These are phyloP conservation scores for Penicillium fimorum DNA, from an alignment of 495 filamentous ascomycete species.

Conservation along the genomic window DNA sequence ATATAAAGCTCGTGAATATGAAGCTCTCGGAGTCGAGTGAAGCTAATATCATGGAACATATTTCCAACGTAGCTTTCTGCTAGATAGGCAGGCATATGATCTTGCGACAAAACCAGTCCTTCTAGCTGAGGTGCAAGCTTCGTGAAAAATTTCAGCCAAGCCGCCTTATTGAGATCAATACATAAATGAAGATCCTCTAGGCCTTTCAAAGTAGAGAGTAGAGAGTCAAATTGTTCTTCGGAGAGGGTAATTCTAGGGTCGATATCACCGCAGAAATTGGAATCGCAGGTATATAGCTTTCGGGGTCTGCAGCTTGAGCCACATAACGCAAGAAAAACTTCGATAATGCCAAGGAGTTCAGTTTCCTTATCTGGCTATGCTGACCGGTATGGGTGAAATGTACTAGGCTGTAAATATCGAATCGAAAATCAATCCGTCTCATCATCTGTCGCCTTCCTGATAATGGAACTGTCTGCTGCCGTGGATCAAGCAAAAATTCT, in stretches of 20 bases:
- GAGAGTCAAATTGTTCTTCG: conserved; percentile 12
- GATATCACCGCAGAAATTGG: conserved; percentile 14
- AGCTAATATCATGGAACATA: conserved; percentile 7
- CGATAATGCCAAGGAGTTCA: conserved; percentile 13
- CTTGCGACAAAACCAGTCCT: conserved; percentile 11
- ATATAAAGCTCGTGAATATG: conserved; percentile 13
- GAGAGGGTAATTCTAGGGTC: conserved; percentile 11
- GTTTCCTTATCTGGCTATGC: conserved; percentile 7
- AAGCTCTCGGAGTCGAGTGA: conserved; percentile 16
- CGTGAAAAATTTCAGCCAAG: conserved; percentile 10
- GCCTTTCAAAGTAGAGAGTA: conserved; percentile 11
- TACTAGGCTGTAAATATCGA: conserved; percentile 12
- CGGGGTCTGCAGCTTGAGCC: conserved; percentile 12
- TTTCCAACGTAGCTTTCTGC: conserved; percentile 8
- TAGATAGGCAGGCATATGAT: conserved; percentile 5
- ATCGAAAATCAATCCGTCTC: conserved; percentile 12
- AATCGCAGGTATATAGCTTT: conserved; percentile 10
- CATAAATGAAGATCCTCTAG: conserved; percentile 15
- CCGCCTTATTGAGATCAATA: conserved; percentile 13
- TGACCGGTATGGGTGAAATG: not conserved
- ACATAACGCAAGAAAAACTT: conserved; percentile 13
- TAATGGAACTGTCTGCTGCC: conserved; percentile 14
- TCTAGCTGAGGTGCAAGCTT: conserved; percentile 15
- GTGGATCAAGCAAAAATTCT: conserved; percentile 15
- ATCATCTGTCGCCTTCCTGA: conserved; percentile 12